A percentile compares a stretch with the other conserved stretches of the same genome.
Evolutionary conservation across 108 stramenopile genomes (phyloP).

Genomic region (Epipyxis sp.): DNA sequence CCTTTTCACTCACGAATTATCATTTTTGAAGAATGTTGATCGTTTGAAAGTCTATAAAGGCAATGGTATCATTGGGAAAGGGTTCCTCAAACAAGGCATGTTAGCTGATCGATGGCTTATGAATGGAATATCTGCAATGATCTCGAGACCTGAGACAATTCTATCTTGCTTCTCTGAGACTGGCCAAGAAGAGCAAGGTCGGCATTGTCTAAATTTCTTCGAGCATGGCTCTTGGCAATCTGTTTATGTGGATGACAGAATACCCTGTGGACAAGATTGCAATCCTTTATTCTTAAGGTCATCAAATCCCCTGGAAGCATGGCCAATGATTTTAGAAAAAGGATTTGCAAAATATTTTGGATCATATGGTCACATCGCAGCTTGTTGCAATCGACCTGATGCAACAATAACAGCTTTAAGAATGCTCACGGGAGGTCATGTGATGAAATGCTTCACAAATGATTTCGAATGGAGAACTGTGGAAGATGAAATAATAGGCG

Average conservation of each 20-base stretch:
- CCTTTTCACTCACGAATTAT: neutral
- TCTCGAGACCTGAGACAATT: neutral
- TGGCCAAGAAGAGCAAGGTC: constrained; percentile 12
- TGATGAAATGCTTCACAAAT: no score
- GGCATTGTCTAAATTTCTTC: neutral
- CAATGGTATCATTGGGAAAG: constrained; percentile 15
- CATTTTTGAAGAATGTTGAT: constrained; percentile 19
- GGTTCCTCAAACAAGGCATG: neutral
- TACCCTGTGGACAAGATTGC: constrained; percentile 3
- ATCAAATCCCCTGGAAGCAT: neutral
- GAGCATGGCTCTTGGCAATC: neutral
- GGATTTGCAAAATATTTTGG: neutral
- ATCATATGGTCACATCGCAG: neutral
- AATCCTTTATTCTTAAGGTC: neutral
- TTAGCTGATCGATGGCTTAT: constrained; percentile 3
- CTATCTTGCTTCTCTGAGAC: neutral
- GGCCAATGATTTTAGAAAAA: neutral
- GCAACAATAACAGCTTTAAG: neutral
- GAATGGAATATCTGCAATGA: neutral
- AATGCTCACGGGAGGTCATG: neutral
- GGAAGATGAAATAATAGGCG: no score
- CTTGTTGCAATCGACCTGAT: neutral
- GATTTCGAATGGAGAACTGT: no score
- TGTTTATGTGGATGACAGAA: constrained; percentile 4
- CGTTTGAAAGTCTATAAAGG: constrained; percentile 6